Conservation (phyloP, 495 filamentous ascomycete genomes). For the Penicillium manginii region DNA sequence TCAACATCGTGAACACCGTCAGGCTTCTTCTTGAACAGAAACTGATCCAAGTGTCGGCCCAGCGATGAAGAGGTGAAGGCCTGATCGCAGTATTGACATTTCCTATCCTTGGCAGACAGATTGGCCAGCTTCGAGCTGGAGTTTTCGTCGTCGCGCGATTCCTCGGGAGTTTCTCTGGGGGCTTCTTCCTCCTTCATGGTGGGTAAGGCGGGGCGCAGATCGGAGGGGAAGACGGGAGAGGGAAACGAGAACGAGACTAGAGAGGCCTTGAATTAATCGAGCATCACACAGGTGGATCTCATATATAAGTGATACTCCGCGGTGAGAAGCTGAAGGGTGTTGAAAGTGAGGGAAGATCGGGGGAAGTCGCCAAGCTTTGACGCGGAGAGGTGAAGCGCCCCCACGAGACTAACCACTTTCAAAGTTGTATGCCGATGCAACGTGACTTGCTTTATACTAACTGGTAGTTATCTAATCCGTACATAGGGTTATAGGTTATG, state of each 20-base stretch:
- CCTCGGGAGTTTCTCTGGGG: conserved; percentile 49
- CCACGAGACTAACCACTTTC: no score
- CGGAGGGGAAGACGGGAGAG: neutral
- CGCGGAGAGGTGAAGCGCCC: conserved; percentile 7
- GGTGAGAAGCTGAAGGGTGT: neutral
- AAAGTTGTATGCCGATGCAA: no score
- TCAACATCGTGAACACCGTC: conserved; percentile 89
- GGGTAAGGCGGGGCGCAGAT: neutral
- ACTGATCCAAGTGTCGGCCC: conserved; percentile 90
- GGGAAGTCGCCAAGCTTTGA: conserved; percentile 19
- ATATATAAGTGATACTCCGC: neutral
- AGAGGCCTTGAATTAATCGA: neutral
- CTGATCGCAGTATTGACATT: conserved; percentile 83
- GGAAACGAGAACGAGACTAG: conserved; percentile 1
- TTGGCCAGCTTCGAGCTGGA: conserved; percentile 37
- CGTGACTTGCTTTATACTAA: no score
- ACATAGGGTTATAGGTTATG: no score
- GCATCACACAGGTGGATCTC: neutral
- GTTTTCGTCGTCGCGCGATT: conserved; percentile 49
- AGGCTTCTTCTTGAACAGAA: conserved; percentile 84
- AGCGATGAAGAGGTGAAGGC: conserved; percentile 89
- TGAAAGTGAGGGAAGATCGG: conserved; percentile 3
- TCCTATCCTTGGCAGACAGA: conserved; percentile 70
- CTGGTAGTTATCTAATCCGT: no score
- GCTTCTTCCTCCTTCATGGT: conserved; percentile 31